Evolutionary conservation across 2,329 filamentous ascomycete genomes (phyloP).

Genomic region (Graphilbum sp.): DNA sequence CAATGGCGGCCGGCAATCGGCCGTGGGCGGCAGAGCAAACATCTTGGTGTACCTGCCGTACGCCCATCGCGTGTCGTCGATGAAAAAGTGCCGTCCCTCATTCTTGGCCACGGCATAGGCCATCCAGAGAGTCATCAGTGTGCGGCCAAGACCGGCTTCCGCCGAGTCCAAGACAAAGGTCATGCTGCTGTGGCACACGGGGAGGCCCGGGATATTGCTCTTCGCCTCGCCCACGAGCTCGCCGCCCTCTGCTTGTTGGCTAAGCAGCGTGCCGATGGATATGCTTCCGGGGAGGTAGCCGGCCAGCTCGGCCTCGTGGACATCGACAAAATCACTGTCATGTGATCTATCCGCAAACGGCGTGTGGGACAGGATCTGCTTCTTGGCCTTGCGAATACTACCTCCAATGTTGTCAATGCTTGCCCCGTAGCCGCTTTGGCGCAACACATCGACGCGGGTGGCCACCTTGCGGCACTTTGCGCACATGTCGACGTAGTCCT

Average conservation of each 20-base stretch:
- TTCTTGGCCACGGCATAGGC: constrained; percentile 64
- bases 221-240: constrained; percentile 31
- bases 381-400: not conserved
- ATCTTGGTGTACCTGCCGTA: constrained; percentile 62
- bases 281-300: constrained; percentile 40
- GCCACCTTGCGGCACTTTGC: constrained; percentile 50
- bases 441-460: constrained; percentile 35
- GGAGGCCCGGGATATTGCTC: constrained; percentile 23
- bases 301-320: constrained; percentile 50
- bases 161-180: constrained; percentile 62
- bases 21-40: constrained; percentile 50
- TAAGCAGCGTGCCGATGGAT: constrained; percentile 18
- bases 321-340: constrained; percentile 58
- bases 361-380: constrained; percentile 7
- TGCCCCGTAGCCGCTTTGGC: constrained; percentile 3
- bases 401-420: not conserved
- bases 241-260: constrained; percentile 13
- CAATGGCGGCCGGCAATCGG: constrained; percentile 55
- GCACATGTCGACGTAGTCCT: constrained; percentile 56
- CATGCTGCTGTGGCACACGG: constrained; percentile 52
- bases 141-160: constrained; percentile 62
- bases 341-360: not conserved
- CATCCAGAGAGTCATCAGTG: constrained; percentile 67
- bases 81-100: constrained; percentile 62
- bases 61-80: constrained; percentile 71